Evolutionary conservation across 2,329 filamentous ascomycete genomes (phyloP).

Genomic region (Lasiodiplodia hormozganensis): DNA sequence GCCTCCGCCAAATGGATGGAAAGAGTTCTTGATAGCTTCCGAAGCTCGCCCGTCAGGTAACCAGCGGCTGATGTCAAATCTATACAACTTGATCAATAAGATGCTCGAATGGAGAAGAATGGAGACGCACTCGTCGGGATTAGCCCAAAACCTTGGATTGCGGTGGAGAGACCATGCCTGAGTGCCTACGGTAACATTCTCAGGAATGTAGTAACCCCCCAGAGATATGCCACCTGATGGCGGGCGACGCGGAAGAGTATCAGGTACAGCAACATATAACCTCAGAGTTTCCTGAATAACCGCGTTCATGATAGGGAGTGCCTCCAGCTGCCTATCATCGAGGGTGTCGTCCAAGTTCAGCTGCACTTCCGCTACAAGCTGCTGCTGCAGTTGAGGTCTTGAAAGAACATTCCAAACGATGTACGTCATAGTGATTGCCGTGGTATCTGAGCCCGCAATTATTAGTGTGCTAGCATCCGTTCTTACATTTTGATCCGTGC

Average conservation of each 20-base stretch:
- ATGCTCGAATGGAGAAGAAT: not conserved
- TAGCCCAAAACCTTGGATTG: conserved; percentile 32
- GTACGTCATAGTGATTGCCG: conserved; percentile 43
- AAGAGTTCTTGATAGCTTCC: conserved; percentile 57
- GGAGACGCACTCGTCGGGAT: not conserved
- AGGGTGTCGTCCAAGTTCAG: conserved; percentile 36
- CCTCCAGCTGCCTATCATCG: conserved; percentile 38
- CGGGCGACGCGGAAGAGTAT: conserved; percentile 43
- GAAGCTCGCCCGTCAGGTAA: conserved; percentile 34
- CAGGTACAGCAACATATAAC: conserved; percentile 45
- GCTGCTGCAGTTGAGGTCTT: conserved; percentile 14
- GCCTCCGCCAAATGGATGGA: conserved; percentile 73
- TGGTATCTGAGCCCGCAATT: conserved; percentile 45
- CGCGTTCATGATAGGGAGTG: conserved; percentile 42
- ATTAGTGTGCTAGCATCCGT: conserved; percentile 40
- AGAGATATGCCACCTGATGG: conserved; percentile 44
- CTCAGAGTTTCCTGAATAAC: conserved; percentile 49
- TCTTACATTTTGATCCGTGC: conserved; percentile 39
- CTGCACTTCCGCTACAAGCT: conserved; percentile 32
- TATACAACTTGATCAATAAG: conserved; percentile 26
- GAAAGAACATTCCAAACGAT: conserved; percentile 44
- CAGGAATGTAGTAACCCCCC: conserved; percentile 43
- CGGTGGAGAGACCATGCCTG: conserved; percentile 49
- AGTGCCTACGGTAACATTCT: conserved; percentile 44
- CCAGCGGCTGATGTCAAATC: conserved; percentile 45